phyloP scores from a whole-genome alignment of 2,329 filamentous ascomycete species.

The Aspergillus latus region DNA sequence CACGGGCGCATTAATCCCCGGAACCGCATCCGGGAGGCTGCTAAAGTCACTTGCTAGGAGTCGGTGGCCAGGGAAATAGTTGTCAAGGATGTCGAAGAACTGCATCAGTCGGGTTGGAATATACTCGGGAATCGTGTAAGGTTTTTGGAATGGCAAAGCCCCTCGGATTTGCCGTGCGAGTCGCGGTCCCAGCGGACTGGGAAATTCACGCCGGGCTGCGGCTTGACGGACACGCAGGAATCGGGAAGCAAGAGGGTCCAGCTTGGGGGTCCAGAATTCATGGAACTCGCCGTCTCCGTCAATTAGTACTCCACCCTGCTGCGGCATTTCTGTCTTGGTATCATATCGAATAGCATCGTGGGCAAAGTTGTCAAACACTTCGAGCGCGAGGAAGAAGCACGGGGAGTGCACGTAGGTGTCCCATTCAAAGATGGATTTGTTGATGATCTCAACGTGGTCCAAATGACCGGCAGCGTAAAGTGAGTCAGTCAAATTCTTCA shows the following conservation, averaged over 20 bases:
- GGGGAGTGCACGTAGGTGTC: constrained; percentile 80
- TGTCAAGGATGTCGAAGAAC: constrained; percentile 88
- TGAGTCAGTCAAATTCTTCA: constrained; percentile 65
- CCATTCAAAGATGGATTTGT: constrained; percentile 95
- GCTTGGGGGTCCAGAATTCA: constrained; percentile 80
- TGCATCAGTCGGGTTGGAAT: constrained; percentile 93
- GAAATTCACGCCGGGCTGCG: constrained; percentile 53
- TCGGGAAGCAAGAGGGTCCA: constrained; percentile 79
- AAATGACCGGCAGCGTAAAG: constrained; percentile 72
- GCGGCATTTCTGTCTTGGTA: constrained; percentile 71
- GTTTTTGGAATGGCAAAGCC: constrained; percentile 68
- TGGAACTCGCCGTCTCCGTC: constrained; percentile 84
- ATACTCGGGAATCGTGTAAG: constrained; percentile 83
- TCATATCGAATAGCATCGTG: constrained; percentile 95
- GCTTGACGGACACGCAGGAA: constrained; percentile 81
- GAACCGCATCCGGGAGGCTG: constrained; percentile 75
- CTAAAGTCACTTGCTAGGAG: constrained; percentile 90
- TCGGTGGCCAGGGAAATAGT: constrained; percentile 85
- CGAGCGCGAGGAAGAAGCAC: constrained; percentile 96
- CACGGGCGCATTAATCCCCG: constrained; percentile 86
- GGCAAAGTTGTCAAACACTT: constrained; percentile 98
- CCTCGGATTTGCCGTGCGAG: constrained; percentile 62
- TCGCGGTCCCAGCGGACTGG: constrained; percentile 47
- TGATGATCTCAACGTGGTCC: constrained; percentile 89
- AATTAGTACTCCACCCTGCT: constrained; percentile 87